Evolutionary conservation across 208 protist genomes (phyloP).

Genomic region (Wallacemonas sp.): DNA sequence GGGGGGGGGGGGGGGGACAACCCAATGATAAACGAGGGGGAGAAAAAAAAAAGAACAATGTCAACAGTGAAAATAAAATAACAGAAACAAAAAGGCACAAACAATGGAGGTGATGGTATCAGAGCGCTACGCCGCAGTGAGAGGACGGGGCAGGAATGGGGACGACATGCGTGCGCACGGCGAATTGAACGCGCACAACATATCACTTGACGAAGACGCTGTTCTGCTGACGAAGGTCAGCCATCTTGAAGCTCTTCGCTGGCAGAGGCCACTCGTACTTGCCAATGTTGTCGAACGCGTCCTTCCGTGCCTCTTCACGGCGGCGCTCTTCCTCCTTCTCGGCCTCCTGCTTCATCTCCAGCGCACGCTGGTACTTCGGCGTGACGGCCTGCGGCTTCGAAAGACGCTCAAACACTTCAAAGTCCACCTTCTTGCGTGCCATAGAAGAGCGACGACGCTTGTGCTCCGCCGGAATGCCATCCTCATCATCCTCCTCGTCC

Average conservation of each 20-base stretch:
- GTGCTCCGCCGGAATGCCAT: not conserved
- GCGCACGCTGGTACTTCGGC: conserved; percentile 37
- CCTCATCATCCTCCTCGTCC: not conserved
- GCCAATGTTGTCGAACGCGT: conserved; percentile 35
- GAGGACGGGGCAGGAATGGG: no score
- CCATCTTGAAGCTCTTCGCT: conserved; percentile 37
- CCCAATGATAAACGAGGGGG: no score
- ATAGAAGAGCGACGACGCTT: not conserved
- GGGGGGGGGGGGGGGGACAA: no score
- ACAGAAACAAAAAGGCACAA: conserved; percentile 13
- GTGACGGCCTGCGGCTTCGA: conserved; percentile 37
- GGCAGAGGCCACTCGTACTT: conserved; percentile 41
- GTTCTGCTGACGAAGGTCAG: conserved; percentile 61
- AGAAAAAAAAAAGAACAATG: no score
- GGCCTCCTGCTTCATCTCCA: conserved; percentile 26
- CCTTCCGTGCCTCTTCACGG: conserved; percentile 16
- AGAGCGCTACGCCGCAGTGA: no score
- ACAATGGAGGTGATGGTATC: not conserved
- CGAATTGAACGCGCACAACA: no score
- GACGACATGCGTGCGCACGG: no score
- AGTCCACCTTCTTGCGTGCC: conserved; percentile 12
- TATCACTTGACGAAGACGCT: conserved; percentile 24
- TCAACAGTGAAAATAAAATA: conserved; percentile 13
- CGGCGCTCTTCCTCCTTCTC: conserved; percentile 26
- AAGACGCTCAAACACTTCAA: conserved; percentile 55